Base-by-base conservation (phyloP, 768 basidiomycete genomes). In the Peribolospora baueri region DNA sequence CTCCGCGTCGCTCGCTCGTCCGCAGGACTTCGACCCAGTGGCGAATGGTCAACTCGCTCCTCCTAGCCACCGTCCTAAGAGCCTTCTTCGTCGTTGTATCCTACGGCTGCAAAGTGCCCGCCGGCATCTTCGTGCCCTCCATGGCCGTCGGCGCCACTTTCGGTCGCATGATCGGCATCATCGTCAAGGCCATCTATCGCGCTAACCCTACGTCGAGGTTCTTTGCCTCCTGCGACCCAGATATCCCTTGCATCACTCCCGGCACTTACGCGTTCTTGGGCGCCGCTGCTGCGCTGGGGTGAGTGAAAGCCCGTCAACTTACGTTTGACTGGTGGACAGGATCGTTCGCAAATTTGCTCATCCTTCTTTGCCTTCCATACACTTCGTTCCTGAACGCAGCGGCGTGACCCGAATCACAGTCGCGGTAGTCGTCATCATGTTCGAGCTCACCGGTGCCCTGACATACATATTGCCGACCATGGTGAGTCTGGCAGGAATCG, bases 71-170 rank as follows among this genome's bases (percentile, higher is more conserved):
- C 4, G 73, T 93, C 54, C 79, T 95, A 55, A 79, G 91, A 4
- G 82, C 76, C 25, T 80, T 76, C 7, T 72, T 97, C 49, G 85
- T 95, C 50, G 76, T 97, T 25, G 70, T 97, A 36, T 87, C 86
- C 3, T 98, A 97, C 65, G 93, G 93, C 0, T 84, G 80, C 64
- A 95, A 87, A 66, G 93, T 98, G 0, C 93, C 93, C 1, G 84
- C 84, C 8, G 93, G 93, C 37, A 98, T 98, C 61, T 98, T 98
- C 61, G 85, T 98, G 0, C 93, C 93, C 2, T 93, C 90, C 3
- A 97, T 98, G 93, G 93, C 91, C 1, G 80, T 97, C 54, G 93
- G 93, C 45, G 93, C 93, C 3, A 82, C 85, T 0, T 97, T 97
- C 64, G 93, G 93, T 2, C 74, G 93, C 45, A 93, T 97, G 87